Conservation (phyloP, 2,329 filamentous ascomycete species). For the Aspergillus udagawae region DNA sequence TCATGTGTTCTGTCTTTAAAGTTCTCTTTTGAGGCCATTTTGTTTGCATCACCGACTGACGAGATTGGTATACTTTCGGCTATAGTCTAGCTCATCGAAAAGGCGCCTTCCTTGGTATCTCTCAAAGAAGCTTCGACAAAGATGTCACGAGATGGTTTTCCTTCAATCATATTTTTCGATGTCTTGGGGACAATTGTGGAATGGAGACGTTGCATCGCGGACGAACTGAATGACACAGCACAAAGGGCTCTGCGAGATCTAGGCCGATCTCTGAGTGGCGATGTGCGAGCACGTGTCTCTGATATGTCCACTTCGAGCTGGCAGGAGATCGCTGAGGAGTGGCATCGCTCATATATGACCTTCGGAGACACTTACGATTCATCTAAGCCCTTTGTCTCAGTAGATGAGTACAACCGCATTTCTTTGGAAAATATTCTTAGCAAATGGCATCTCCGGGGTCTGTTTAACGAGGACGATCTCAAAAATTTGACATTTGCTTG, state of each 20-base stretch:
- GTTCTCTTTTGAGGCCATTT: not conserved
- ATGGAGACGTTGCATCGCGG: constrained; percentile 14
- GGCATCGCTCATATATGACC: constrained; percentile 15
- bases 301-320: constrained; percentile 9
- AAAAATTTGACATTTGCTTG: constrained; percentile 55
- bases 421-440: constrained; percentile 8
- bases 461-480: constrained; percentile 12
- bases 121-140: constrained; percentile 1
- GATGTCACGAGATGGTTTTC: constrained; percentile 1
- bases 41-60: not conserved
- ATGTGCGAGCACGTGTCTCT: constrained; percentile 5
- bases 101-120: not conserved
- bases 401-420: constrained; percentile 14
- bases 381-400: constrained; percentile 13
- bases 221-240: constrained; percentile 8
- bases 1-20: not conserved
- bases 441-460: constrained; percentile 4
- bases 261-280: not conserved
- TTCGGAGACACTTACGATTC: constrained; percentile 12
- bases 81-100: not conserved
- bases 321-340: constrained; percentile 11
- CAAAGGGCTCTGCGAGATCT: constrained; percentile 6
- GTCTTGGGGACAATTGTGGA: constrained; percentile 15
- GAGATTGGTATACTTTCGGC: not conserved
- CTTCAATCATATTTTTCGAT: constrained; percentile 15